Conservation (phyloP, 768 basidiomycete species). For the Leccinum aurantiacum region DNA sequence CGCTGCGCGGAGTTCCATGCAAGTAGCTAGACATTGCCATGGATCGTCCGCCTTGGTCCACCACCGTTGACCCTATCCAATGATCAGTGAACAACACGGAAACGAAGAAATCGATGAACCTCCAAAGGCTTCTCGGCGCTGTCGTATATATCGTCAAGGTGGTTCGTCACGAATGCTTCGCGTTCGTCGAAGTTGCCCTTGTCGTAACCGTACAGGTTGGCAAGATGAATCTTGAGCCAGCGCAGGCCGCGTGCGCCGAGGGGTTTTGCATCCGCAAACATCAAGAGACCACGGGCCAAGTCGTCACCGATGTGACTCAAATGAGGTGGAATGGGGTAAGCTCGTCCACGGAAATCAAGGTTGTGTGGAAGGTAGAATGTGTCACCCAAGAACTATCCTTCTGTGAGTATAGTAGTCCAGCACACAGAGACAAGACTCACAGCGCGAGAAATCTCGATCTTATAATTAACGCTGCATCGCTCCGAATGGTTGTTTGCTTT, state of each 20-base stretch:
- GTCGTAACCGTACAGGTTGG: conserved; percentile 92
- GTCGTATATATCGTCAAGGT: conserved; percentile 77
- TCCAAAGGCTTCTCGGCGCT: conserved; percentile 78
- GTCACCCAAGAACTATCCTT: conserved; percentile 75
- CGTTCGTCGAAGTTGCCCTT: conserved; percentile 94
- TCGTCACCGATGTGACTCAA: conserved; percentile 96
- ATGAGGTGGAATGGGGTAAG: conserved; percentile 95
- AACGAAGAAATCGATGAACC: conserved; percentile 40
- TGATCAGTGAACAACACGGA: conserved; percentile 5
- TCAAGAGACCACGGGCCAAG: conserved; percentile 81
- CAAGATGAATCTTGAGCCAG: conserved; percentile 95
- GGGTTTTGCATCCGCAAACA: conserved; percentile 76
- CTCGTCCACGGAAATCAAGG: conserved; percentile 95
- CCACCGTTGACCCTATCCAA: conserved; percentile 69
- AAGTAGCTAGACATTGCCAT: conserved; percentile 95
- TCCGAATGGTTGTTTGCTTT: conserved; percentile 88
- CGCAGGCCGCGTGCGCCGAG: conserved; percentile 82
- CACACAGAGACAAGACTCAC: conserved; percentile 44
- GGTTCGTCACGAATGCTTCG: conserved; percentile 71
- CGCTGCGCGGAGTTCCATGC: conserved; percentile 84
- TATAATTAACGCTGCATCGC: conserved; percentile 92
- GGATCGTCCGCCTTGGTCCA: conserved; percentile 93
- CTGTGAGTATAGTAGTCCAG: neutral
- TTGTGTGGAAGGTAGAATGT: conserved; percentile 93
- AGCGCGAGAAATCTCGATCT: conserved; percentile 91